Evolutionary conservation across 1,284 basidiomycete species (phyloP), one percentile per base, ranked within the genome.

Genomic region (Microbotryomycetes sp.): DNA sequence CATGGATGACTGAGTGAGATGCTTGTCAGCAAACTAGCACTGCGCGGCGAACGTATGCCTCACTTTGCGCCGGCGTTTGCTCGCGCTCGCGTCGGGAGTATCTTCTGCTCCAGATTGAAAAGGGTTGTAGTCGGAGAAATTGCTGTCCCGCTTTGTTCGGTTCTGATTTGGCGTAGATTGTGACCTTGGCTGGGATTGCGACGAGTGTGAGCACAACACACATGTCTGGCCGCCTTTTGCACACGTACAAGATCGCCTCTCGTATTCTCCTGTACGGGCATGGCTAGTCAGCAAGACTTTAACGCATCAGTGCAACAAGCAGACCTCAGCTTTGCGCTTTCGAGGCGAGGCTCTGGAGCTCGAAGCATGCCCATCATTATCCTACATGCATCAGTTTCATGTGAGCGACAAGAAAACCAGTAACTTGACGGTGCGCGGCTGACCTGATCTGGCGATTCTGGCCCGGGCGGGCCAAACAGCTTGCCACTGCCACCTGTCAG

Each of bases 51-150:
- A 7, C 18, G 31, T 18, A 16, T 3, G 2, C 35, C 54, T 47
- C 27, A 66, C 64, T 56, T 68, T 68, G 35, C 64, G 57, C 2
- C 61, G 48, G 45, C 67, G 73, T 29, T 57, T 68, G 59, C 72
- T 71, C 56, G 59, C 61, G 66, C 54, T 73, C 73, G 3, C 71
- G 55, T 76, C 75, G 0, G 75, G 74, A 6, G 75, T 75, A 15
- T 76, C 75, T 41, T 78, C 78, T 48, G 76, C 75, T 21, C 78
- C 78, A 28, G 75, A 76, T 66, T 81, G 81, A 70, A 81, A 81
- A 1, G 80, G 79, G 69, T 81, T 81, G 68, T 72, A 78, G 60
- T 80, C 78, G 18, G 77, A 79, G 65, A 80, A 81, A 4, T 75
- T 75, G 50, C 71, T 72, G 45, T 75, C 75, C 54, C 49, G 31